These are phyloP conservation scores for Perkinsus marinus DNA, from an alignment of 169 alveolate species.

Conservation along the genomic window DNA sequence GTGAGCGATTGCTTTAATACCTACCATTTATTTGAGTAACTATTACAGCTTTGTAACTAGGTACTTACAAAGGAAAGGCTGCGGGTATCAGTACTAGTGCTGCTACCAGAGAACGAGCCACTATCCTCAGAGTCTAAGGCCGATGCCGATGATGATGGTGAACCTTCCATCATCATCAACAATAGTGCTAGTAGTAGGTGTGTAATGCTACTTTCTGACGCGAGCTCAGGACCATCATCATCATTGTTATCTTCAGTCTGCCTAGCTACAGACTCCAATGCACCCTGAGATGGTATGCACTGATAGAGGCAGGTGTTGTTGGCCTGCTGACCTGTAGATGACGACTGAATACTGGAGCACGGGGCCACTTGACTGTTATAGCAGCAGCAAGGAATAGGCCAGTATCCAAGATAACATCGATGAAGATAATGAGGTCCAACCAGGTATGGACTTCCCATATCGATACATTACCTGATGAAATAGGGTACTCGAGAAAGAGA, in stretches of 20 bases:
- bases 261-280: not conserved
- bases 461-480: not conserved
- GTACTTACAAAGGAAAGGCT: not conserved
- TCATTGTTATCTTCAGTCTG: not conserved
- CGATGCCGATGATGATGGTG: not conserved
- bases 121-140: not conserved
- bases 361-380: not conserved
- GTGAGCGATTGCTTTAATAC: not conserved
- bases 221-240: not conserved
- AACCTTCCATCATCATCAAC: not conserved
- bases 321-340: not conserved
- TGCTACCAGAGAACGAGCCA: not conserved
- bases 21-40: not conserved
- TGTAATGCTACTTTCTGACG: not conserved
- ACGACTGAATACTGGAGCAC: not conserved
- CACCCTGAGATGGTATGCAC: not conserved
- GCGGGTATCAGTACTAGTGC: not conserved
- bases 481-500: not conserved
- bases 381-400: not conserved
- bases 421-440: not conserved
- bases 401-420: not conserved
- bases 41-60: not conserved
- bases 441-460: not conserved
- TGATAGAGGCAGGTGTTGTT: not conserved
- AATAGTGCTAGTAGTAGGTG: not conserved